These are phyloP conservation scores for Neurospora sp. DNA, from an alignment of 495 filamentous ascomycete species.

Conservation along the genomic window DNA sequence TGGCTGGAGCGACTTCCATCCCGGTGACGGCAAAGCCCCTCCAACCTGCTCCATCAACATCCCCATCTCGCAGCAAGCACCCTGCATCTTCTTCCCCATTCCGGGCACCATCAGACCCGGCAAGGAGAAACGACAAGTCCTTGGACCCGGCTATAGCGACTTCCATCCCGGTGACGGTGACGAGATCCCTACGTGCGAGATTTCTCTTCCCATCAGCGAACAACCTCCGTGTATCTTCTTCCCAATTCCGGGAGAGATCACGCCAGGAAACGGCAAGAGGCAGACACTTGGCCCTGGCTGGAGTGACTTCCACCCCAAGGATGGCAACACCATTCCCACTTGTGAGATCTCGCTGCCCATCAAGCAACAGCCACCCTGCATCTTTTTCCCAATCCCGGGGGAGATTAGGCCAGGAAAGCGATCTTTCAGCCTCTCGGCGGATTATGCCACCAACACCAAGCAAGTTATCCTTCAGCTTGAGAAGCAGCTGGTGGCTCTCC, in stretches of 20 bases:
- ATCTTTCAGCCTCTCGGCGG: constrained; percentile 11
- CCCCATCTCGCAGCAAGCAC: neutral
- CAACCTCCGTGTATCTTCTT: constrained; percentile 19
- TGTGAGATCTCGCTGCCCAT: neutral
- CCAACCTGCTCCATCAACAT: constrained; percentile 1
- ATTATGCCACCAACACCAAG: constrained; percentile 14
- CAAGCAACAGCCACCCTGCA: neutral
- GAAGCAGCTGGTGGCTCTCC: constrained; percentile 12
- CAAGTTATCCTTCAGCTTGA: constrained; percentile 17
- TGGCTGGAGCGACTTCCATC: constrained; percentile 4
- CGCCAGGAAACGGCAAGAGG: constrained; percentile 1
- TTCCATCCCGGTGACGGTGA: constrained; percentile 5
- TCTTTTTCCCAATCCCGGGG: neutral
- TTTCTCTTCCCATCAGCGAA: constrained; percentile 5
- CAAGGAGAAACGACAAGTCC: constrained; percentile 12
- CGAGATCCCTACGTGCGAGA: constrained; percentile 6
- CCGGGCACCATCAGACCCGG: constrained; percentile 13
- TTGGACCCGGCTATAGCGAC: constrained; percentile 9
- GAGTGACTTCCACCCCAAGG: constrained; percentile 1
- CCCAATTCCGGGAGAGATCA: constrained; percentile 18
- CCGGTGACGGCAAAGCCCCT: neutral
- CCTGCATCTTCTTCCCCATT: constrained; percentile 14
- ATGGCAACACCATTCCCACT: neutral
- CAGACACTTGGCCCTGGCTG: neutral
- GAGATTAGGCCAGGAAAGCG: neutral